These are phyloP conservation scores for Gnetum montanum DNA, from an alignment of 75 land plant species.

Conservation along the genomic window DNA sequence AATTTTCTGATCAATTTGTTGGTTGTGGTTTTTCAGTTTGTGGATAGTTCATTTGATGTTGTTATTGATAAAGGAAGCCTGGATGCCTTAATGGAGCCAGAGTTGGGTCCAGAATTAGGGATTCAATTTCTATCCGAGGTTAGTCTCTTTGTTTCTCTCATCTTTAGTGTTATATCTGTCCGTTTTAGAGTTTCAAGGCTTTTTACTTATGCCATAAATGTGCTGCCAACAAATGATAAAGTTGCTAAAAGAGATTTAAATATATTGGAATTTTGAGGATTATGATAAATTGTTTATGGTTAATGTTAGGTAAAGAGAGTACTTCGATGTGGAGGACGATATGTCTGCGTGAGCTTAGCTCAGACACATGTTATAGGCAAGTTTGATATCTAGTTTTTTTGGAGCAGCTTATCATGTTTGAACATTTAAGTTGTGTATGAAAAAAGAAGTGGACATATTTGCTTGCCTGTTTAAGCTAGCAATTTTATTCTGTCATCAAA, in stretches of 20 bases:
- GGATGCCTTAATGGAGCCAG: conserved; percentile 94
- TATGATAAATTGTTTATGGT: too few species aligned
- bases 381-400: background rate
- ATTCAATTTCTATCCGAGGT: conserved; percentile 86
- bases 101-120: conserved; percentile 50
- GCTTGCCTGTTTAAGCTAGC: too few species aligned
- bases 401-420: too few species aligned
- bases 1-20: too few species aligned
- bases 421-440: too few species aligned
- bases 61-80: conserved; percentile 91
- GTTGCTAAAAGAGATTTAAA: too few species aligned
- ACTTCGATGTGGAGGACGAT: conserved; percentile 53
- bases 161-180: background rate
- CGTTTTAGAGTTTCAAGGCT: too few species aligned
- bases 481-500: too few species aligned
- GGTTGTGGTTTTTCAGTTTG: conserved; percentile 63
- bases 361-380: conserved; percentile 82
- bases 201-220: too few species aligned
- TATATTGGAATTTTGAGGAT: too few species aligned
- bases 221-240: too few species aligned
- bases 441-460: too few species aligned
- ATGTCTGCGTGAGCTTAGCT: conserved; percentile 72
- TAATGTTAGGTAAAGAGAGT: conserved; percentile 70
- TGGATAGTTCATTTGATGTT: conserved; percentile 62
- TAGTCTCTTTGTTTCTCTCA: conserved; percentile 1